Conservation (phyloP, 352 stramenopile genomes). For the Peronospora destructor region DNA sequence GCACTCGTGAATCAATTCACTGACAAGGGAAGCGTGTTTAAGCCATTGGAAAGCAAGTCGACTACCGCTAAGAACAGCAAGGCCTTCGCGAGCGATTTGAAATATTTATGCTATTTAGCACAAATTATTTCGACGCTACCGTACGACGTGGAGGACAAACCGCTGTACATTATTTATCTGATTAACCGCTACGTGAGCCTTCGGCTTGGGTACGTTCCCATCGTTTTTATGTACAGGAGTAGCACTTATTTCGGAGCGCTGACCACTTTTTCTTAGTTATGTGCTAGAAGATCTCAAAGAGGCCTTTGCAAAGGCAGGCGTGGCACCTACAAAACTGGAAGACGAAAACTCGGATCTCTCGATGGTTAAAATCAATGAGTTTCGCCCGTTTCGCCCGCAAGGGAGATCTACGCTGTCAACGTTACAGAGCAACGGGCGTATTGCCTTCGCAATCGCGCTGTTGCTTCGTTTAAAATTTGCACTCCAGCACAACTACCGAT, state of each 20-base stretch:
- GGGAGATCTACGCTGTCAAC: slow-evolving; percentile 3
- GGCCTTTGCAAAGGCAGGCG: slow-evolving; percentile 33
- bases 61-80: slow-evolving; percentile 9
- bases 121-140: slow-evolving; percentile 62
- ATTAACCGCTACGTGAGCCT: slow-evolving; percentile 80
- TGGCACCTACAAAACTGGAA: slow-evolving; percentile 33
- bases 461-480: slow-evolving; percentile 69
- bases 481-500: slow-evolving; percentile 56
- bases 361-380: slow-evolving; percentile 32
- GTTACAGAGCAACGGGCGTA: slow-evolving; percentile 17
- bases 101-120: slow-evolving; percentile 74
- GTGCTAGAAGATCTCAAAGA: slow-evolving; percentile 51
- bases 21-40: slow-evolving; percentile 42
- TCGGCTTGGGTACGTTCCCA: slow-evolving; percentile 59
- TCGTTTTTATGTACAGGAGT: slow-evolving; percentile 4
- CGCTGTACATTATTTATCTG: slow-evolving; percentile 81
- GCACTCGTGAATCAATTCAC: slow-evolving; percentile 67
- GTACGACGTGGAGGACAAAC: slow-evolving; percentile 78
- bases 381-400: slow-evolving; percentile 16
- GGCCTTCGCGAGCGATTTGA: slow-evolving; percentile 22
- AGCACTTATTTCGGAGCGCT: background rate
- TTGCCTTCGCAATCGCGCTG: slow-evolving; percentile 56
- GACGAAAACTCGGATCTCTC: slow-evolving; percentile 47
- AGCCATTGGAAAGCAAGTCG: slow-evolving; percentile 17
- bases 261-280: slow-evolving; percentile 26